phyloP scores from a whole-genome alignment of 208 protist genomes.

The Leishmania major region DNA sequence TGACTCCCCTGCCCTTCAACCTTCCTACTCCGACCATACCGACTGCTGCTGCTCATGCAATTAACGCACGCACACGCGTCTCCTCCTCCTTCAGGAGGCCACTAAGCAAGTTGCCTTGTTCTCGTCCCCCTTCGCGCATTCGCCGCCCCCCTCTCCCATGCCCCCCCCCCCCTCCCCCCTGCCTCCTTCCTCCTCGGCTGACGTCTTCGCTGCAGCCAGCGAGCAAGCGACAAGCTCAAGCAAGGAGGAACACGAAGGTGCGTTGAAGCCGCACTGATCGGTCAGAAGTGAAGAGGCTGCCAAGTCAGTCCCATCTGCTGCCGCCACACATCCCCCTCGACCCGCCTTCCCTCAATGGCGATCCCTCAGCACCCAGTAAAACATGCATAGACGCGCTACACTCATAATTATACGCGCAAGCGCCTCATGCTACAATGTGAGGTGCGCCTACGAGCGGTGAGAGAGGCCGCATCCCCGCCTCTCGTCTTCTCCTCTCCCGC shows the following conservation, averaged over 20 bases:
- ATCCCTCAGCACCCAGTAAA: background rate
- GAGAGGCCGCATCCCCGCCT: background rate
- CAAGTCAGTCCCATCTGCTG: background rate
- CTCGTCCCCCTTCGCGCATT: too few relatives aligned
- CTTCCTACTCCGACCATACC: background rate
- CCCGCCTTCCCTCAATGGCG: background rate
- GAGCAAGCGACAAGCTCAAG: background rate
- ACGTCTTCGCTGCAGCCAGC: background rate
- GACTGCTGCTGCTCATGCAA: background rate
- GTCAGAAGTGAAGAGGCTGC: background rate
- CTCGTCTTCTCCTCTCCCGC: background rate
- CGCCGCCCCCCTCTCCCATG: too few relatives aligned
- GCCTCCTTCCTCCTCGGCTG: background rate
- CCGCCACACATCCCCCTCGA: background rate
- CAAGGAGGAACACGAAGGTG: background rate
- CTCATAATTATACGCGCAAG: background rate
- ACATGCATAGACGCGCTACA: background rate
- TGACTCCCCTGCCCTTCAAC: background rate
- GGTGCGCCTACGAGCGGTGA: background rate
- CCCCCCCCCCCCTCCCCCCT: too few relatives aligned
- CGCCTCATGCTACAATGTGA: background rate
- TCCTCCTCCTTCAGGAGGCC: background rate
- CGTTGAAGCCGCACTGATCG: background rate
- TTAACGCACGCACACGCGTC: background rate
- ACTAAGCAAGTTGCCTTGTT: background rate